These are phyloP conservation scores for Wickerhamiella hasegawae DNA, from an alignment of 805 yeast species.

Conservation along the genomic window DNA sequence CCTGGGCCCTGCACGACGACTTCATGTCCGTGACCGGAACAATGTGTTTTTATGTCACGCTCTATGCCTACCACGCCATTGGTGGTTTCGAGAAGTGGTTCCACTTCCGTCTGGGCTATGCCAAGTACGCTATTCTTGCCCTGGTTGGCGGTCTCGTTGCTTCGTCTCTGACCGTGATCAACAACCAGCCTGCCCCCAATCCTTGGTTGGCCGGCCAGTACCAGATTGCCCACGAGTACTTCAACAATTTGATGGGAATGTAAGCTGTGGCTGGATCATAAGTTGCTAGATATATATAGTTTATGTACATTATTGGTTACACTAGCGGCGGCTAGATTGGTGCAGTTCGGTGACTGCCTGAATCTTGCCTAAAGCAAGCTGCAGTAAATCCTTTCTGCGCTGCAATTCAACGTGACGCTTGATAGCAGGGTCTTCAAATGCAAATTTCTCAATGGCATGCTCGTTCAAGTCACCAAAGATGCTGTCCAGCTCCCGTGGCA, in stretches of 20 bases:
- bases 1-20: constrained; percentile 13
- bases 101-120: neutral
- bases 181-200: constrained; percentile 1
- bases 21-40: neutral
- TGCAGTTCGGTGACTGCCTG: constrained; percentile 68
- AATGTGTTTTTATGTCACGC: constrained; percentile 2
- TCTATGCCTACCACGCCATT: constrained; percentile 7
- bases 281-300: neutral
- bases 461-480: constrained; percentile 48
- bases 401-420: constrained; percentile 85
- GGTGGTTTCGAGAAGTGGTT: constrained; percentile 7
- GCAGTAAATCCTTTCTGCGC: constrained; percentile 77
- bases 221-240: constrained; percentile 2
- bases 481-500: constrained; percentile 82
- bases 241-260: neutral
- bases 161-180: constrained; percentile 2
- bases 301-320: neutral
- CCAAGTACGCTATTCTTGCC: neutral
- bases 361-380: constrained; percentile 68
- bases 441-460: constrained; percentile 76
- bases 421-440: constrained; percentile 86
- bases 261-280: neutral
- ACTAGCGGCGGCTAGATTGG: neutral
- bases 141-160: constrained; percentile 1
- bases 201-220: constrained; percentile 13